Percentiles rank a stretch among this genome's conserved stretches.
phyloP scores from a whole-genome alignment of 495 filamentous ascomycete species.

The Hypoxylon lenormandii region DNA sequence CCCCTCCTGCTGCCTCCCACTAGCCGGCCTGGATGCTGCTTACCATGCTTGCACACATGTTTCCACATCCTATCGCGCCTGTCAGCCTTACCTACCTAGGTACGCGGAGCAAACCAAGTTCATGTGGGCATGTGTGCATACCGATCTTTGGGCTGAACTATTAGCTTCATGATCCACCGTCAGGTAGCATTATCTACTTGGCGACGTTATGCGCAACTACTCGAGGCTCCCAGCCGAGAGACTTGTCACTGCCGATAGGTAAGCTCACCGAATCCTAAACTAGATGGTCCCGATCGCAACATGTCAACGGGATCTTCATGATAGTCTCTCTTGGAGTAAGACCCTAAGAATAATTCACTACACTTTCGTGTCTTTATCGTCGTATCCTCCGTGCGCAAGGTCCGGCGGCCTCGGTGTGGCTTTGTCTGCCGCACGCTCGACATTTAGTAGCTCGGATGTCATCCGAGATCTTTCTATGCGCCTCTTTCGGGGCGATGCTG shows the following conservation, averaged over 20 bases:
- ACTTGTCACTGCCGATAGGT: constrained; percentile 24
- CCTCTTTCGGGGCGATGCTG: constrained; percentile 21
- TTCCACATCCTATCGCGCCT: constrained; percentile 32
- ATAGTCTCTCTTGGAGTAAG: constrained; percentile 20
- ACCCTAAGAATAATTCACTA: constrained; percentile 10
- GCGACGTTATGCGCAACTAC: constrained; percentile 22
- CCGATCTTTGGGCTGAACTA: constrained; percentile 32
- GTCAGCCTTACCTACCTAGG: constrained; percentile 47
- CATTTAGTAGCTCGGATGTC: constrained; percentile 23
- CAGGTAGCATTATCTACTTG: constrained; percentile 29
- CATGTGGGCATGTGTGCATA: constrained; percentile 18
- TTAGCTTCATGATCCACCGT: constrained; percentile 25
- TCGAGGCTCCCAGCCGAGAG: constrained; percentile 25
- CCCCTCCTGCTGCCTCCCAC: constrained; percentile 27
- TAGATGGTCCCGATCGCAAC: constrained; percentile 29
- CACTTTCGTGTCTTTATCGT: constrained; percentile 6
- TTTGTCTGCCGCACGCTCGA: constrained; percentile 20
- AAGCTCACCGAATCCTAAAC: constrained; percentile 40
- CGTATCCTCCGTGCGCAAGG: constrained; percentile 18
- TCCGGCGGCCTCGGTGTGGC: constrained; percentile 39
- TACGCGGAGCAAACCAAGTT: constrained; percentile 15
- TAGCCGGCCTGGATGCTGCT: constrained; percentile 13
- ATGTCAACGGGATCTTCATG: constrained; percentile 21
- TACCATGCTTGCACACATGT: constrained; percentile 28
- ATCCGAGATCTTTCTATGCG: constrained; percentile 25